Evolutionary conservation across 176 grass and related monocot genomes (phyloP), one percentile per base, ranked within the genome.

Genomic region (Ensete ventricosum): DNA sequence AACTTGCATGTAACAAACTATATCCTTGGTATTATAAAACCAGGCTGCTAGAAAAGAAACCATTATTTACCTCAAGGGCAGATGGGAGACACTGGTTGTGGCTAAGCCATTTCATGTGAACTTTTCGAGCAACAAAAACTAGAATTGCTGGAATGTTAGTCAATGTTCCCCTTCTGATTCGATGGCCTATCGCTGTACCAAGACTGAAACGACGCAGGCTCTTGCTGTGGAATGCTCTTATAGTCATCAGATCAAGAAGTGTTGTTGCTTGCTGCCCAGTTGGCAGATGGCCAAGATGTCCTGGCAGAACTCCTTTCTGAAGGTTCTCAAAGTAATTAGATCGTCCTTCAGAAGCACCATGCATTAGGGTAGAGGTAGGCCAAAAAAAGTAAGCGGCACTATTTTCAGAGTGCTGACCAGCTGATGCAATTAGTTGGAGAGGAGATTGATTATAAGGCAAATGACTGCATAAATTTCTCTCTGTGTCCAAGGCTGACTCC

Each of bases 191-290:
- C 2, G 92, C 92, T 0, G 92, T 96, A 14, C 82, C 92, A 43
- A 96, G 86, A 77, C 92, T 92, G 58, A 87, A 96, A 70, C 92
- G 75, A 27, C 89, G 78, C 67, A 96, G 80, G 67, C 92, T 92
- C 89, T 92, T 89, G 84, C 92, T 96, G 73, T 96, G 92, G 80
- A 96, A 96, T 77, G 92, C 92, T 78, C 92, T 89, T 83, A 96
- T 87, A 72, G 89, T 96, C 92, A 96, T 92, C 81, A 96, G 74
- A 21, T 96, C 92, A 79, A 96, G 92, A 80, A 96, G 83, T 58
- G 89, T 96, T 16, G 82, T 92, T 62, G 92, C 89, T 89, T 89
- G 92, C 77, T 96, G 86, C 12, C 89, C 89, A 75, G 85, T 89
- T 11, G 92, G 87, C 86, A 96, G 50, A n/a, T 48, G 26, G 52